These are phyloP conservation scores for Cynara cardunculus DNA, from an alignment of 129 eudicot species.

Conservation along the genomic window DNA sequence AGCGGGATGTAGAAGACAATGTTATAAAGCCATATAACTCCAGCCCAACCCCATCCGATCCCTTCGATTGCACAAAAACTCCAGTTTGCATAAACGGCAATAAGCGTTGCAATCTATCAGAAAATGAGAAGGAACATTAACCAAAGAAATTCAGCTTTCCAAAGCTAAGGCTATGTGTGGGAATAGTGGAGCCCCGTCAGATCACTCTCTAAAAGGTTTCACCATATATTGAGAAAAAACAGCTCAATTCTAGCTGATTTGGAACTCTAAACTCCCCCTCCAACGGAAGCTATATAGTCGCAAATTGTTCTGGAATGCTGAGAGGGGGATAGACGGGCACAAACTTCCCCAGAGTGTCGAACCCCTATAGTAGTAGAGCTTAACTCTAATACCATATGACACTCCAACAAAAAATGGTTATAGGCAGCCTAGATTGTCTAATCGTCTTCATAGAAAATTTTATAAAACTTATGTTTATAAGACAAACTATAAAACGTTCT, in stretches of 20 bases:
- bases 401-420: too few relatives aligned
- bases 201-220: background rate
- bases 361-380: background rate
- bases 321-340: background rate
- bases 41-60: slow-evolving; percentile 94
- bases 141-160: background rate
- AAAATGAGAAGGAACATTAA: background rate
- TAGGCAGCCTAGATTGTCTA: too few relatives aligned
- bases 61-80: slow-evolving; percentile 69
- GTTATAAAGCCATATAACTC: slow-evolving; percentile 72
- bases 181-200: background rate
- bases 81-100: slow-evolving; percentile 84
- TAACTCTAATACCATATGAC: background rate
- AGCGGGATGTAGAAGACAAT: slow-evolving; percentile 63
- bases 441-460: too few relatives aligned
- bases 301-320: background rate
- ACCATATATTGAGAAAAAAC: background rate
- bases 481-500: too few relatives aligned
- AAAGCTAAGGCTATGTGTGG: background rate
- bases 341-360: background rate
- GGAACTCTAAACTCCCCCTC: background rate
- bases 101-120: slow-evolving; percentile 66
- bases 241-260: background rate
- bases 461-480: too few relatives aligned
- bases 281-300: background rate